Percentiles rank a stretch among this genome's conserved stretches.
These are phyloP conservation scores for Aspergillus sp. DNA, from an alignment of 2,329 filamentous ascomycete species.

Conservation along the genomic window DNA sequence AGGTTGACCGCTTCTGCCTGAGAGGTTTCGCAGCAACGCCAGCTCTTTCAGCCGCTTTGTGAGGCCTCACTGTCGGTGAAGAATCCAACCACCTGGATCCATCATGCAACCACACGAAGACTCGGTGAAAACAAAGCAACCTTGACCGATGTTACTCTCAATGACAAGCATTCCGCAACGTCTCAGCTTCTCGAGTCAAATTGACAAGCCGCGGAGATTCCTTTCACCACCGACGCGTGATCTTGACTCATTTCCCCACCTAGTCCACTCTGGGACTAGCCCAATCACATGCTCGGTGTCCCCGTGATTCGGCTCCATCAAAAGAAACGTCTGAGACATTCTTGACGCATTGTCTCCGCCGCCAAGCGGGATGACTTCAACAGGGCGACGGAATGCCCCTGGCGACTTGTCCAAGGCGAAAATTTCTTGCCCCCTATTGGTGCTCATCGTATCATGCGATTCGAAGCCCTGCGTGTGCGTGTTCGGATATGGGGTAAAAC, in stretches of 20 bases:
- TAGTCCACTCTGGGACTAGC: slow-evolving; percentile 1
- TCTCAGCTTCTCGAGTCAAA: background rate
- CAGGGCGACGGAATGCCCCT: background rate
- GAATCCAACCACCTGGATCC: background rate
- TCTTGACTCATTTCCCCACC: slow-evolving; percentile 4
- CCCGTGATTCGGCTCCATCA: background rate
- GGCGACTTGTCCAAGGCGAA: background rate
- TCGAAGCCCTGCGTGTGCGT: background rate
- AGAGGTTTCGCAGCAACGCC: background rate
- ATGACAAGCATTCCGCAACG: background rate
- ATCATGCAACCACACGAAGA: background rate
- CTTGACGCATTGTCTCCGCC: background rate
- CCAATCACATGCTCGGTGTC: background rate
- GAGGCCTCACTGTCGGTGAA: slow-evolving; percentile 14
- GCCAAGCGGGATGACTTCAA: slow-evolving; percentile 7
- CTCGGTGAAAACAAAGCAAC: background rate
- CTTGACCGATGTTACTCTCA: background rate
- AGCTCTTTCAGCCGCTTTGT: slow-evolving; percentile 6
- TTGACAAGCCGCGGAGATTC: background rate
- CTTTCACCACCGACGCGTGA: background rate
- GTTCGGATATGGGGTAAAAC: background rate
- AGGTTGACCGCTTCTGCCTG: slow-evolving; percentile 30
- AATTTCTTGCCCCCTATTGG: background rate
- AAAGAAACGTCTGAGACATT: background rate
- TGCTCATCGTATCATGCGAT: background rate